Evolutionary conservation across 1,139 yeast species (phyloP).

Genomic region (Geotrichum macrosporum): DNA sequence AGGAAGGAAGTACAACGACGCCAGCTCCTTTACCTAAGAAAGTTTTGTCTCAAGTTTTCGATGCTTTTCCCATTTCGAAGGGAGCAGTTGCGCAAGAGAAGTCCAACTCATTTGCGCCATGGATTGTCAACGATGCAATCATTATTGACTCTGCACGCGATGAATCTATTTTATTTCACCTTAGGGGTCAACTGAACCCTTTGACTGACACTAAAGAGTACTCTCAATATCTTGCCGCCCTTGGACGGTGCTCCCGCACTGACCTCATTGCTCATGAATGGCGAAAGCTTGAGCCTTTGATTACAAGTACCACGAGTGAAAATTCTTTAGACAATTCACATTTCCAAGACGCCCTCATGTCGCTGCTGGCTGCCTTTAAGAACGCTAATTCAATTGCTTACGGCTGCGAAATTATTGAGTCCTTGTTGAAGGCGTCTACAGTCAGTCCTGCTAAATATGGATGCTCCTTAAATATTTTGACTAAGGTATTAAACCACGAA

Average conservation of each 20-base stretch:
- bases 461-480: slow-evolving; percentile 26
- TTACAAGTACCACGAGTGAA: background rate
- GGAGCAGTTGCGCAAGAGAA: slow-evolving; percentile 26
- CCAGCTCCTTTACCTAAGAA: slow-evolving; percentile 4
- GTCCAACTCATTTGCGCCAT: slow-evolving; percentile 23
- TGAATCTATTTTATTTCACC: slow-evolving; percentile 30
- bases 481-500: slow-evolving; percentile 28
- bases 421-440: slow-evolving; percentile 22
- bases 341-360: slow-evolving; percentile 29
- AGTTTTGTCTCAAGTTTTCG: slow-evolving; percentile 12
- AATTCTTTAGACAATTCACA: slow-evolving; percentile 11
- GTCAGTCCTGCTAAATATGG: slow-evolving; percentile 15
- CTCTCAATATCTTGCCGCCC: slow-evolving; percentile 31
- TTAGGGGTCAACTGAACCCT: slow-evolving; percentile 28
- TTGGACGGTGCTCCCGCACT: slow-evolving; percentile 31
- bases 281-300: slow-evolving; percentile 21
- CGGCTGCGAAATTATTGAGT: slow-evolving; percentile 26
- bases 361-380: slow-evolving; percentile 31
- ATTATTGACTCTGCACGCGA: slow-evolving; percentile 30
- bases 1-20: background rate
- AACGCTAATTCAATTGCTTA: slow-evolving; percentile 24
- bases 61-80: slow-evolving; percentile 19
- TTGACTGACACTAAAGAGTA: slow-evolving; percentile 22
- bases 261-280: slow-evolving; percentile 30
- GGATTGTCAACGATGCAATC: slow-evolving; percentile 30